phyloP scores from a whole-genome alignment of 2,329 filamentous ascomycete genomes.

The Colletotrichum sp. region DNA sequence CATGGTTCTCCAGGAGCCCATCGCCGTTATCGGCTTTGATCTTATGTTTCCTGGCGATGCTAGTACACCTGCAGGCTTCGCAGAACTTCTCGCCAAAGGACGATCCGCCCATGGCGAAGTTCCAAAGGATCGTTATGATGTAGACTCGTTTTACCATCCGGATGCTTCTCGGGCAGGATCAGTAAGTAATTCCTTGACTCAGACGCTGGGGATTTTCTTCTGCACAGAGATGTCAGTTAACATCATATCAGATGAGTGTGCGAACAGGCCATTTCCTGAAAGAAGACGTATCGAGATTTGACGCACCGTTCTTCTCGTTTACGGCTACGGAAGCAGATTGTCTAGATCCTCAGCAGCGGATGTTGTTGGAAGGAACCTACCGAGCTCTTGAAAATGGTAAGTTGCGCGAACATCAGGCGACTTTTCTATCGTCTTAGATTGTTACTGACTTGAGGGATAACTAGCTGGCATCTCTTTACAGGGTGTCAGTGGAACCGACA shows the following conservation, averaged over 20 bases:
- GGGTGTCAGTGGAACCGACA: conserved; percentile 24
- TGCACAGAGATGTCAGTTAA: background rate
- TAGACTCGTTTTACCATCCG: background rate
- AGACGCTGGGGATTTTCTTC: background rate
- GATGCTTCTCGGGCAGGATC: background rate
- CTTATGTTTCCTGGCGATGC: background rate
- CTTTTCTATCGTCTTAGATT: fast-evolving
- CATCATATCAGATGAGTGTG: background rate
- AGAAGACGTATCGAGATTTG: background rate
- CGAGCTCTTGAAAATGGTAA: conserved; percentile 27
- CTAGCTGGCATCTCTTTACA: conserved; percentile 17
- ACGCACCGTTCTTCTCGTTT: conserved; percentile 26
- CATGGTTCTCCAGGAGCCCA: background rate
- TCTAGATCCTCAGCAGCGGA: conserved; percentile 33
- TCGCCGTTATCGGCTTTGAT: background rate
- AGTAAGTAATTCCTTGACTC: background rate
- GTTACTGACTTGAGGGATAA: background rate
- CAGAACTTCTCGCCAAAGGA: background rate
- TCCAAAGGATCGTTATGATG: background rate
- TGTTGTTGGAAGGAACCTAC: conserved; percentile 34
- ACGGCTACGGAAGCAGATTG: conserved; percentile 23
- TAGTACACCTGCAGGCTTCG: background rate
- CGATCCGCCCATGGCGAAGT: background rate
- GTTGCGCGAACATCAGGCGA: fast-evolving
- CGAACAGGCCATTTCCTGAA: background rate